phyloP scores from a whole-genome alignment of 2,329 filamentous ascomycete genomes.

The Stachybotrys elegans region DNA sequence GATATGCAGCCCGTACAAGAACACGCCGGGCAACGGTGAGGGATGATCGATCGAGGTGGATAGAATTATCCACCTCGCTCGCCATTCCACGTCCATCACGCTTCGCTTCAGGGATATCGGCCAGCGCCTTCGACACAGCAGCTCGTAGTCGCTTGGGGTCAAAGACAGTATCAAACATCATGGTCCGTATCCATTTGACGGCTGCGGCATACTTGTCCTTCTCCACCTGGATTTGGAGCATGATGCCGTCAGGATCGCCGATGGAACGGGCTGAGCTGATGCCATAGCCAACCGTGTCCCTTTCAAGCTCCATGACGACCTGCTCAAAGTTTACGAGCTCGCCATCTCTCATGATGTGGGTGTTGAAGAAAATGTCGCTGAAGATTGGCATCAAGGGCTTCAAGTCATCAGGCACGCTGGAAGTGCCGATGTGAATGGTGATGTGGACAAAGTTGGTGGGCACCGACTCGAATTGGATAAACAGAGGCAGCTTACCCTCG shows the following conservation, averaged over 20 bases:
- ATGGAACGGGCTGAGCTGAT: conserved; percentile 64
- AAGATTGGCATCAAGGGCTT: conserved; percentile 84
- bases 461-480: conserved; percentile 96
- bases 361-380: conserved; percentile 90
- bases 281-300: conserved; percentile 80
- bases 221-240: conserved; percentile 81
- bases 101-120: conserved; percentile 89
- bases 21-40: conserved; percentile 73
- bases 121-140: conserved; percentile 72
- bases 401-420: conserved; percentile 69
- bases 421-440: conserved; percentile 73
- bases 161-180: conserved; percentile 87
- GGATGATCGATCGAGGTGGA: conserved; percentile 74
- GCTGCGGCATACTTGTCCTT: conserved; percentile 78
- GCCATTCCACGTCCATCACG: conserved; percentile 72
- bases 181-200: conserved; percentile 76
- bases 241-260: conserved; percentile 76
- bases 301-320: conserved; percentile 84
- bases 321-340: conserved; percentile 81
- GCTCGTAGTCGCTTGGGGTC: conserved; percentile 64
- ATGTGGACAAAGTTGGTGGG: conserved; percentile 89
- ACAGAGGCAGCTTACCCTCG: conserved; percentile 62
- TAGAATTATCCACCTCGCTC: conserved; percentile 64
- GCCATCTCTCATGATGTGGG: conserved; percentile 73
- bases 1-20: conserved; percentile 80